Percentiles rank a stretch among this genome's conserved stretches.
phyloP scores from a whole-genome alignment of 176 grass and related monocot genomes.

The Triticum urartu region DNA sequence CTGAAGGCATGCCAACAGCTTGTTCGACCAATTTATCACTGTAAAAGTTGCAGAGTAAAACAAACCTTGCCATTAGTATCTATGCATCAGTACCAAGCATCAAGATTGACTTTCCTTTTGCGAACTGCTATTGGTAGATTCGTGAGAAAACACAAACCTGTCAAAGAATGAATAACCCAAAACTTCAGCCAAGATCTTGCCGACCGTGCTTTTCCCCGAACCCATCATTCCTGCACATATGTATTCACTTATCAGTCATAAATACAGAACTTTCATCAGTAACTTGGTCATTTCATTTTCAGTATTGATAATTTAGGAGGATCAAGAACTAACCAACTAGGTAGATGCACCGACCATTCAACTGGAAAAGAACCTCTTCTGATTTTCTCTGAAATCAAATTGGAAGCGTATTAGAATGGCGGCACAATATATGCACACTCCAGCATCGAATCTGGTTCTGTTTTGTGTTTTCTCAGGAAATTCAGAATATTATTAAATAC shows the following conservation, averaged over 20 bases:
- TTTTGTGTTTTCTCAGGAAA: constrained; percentile 1
- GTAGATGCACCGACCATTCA: constrained; percentile 88
- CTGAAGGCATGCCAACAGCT: constrained; percentile 85
- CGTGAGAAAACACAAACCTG: constrained; percentile 59
- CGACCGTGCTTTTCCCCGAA: constrained; percentile 95
- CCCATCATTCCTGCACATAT: constrained; percentile 90
- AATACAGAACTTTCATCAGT: constrained; percentile 12
- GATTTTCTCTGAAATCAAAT: constrained; percentile 87
- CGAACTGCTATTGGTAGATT: constrained; percentile 14
- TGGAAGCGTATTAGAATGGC: constrained; percentile 22
- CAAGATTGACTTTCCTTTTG: neutral
- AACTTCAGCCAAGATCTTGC: constrained; percentile 92
- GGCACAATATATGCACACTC: neutral
- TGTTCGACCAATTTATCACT: constrained; percentile 99
- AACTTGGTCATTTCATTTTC: neutral
- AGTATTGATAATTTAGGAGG: neutral
- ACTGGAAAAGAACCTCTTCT: constrained; percentile 74
- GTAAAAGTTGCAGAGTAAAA: constrained; percentile 29
- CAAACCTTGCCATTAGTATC: constrained; percentile 4
- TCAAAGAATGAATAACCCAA: constrained; percentile 95
- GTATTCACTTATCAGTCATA: constrained; percentile 12
- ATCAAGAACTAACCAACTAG: constrained; percentile 74
- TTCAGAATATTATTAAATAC: constrained; percentile 28
- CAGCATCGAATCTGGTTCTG: neutral
- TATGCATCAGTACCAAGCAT: constrained; percentile 9